Base-by-base conservation (phyloP, 208 protist genomes). In the Naegleria fowleri region DNA sequence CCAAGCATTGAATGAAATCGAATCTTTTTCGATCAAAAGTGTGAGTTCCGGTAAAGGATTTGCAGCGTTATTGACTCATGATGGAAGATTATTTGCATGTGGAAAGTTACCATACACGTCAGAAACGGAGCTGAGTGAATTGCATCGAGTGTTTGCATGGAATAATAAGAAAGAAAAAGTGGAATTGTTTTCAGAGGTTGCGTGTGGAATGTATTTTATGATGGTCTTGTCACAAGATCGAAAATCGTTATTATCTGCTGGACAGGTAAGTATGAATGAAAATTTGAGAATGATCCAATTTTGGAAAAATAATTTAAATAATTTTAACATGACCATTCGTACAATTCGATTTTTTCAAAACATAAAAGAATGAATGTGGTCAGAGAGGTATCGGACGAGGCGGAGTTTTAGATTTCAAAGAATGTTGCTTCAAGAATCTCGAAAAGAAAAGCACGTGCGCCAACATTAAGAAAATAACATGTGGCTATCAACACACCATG, bases 321-420 rank as follows among this genome's bases (percentile, higher is more conserved):
- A 48, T 48, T n/a, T n/a, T n/a, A n/a, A n/a, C n/a, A n/a, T n/a
- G n/a, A n/a, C n/a, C n/a, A n/a, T n/a, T n/a, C n/a, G n/a, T n/a
- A n/a, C n/a, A n/a, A n/a, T n/a, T n/a, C n/a, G n/a, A n/a, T n/a
- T n/a, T n/a, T n/a, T n/a, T n/a, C n/a, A n/a, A n/a, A n/a, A n/a
- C n/a, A n/a, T n/a, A n/a, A n/a, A n/a, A 67, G 55, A 79, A 79
- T 79, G 67, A 79, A 79, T 79, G 67, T 79, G 67, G 67, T 36
- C 67, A 79, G 9, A 29, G 67, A 36, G 67, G 25, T 36, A 79
- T 79, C 36, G 67, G 67, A 36, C 67, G 29, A 79, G 67, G 29
- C 9, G 16, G 29, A 36, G 19, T n/a, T 36, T n/a, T 79, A 11
- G n/a, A 79, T 79, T 36, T 36, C n/a, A 79, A 29, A 79, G 29